Percentiles rank a stretch among this genome's conserved stretches.
These are phyloP conservation scores for Phyllosticta paracitricarpa DNA, from an alignment of 2,329 filamentous ascomycete genomes.

Conservation along the genomic window DNA sequence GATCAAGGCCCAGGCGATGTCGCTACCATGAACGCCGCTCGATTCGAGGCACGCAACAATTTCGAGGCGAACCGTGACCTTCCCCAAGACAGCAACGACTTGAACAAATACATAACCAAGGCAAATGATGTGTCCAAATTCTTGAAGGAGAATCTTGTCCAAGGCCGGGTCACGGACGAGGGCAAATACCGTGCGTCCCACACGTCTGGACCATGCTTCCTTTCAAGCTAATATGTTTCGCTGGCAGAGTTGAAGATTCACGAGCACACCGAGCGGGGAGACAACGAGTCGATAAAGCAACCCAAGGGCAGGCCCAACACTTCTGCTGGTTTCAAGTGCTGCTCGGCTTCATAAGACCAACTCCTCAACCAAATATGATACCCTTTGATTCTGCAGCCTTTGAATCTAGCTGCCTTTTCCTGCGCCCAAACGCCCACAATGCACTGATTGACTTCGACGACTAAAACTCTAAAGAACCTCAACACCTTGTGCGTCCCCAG, in stretches of 20 bases:
- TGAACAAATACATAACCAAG: slow-evolving; percentile 58
- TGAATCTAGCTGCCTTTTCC: not conserved
- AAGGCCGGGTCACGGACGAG: slow-evolving; percentile 48
- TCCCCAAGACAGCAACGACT: slow-evolving; percentile 44
- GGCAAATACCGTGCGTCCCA: slow-evolving; percentile 50
- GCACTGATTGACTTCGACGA: slow-evolving; percentile 16
- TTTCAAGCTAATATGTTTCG: slow-evolving; percentile 10
- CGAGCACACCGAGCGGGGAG: slow-evolving; percentile 78
- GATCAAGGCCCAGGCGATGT: slow-evolving; percentile 52
- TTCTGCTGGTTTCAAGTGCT: slow-evolving; percentile 28
- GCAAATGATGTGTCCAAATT: slow-evolving; percentile 76
- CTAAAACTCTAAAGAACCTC: not conserved
- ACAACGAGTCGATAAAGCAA: slow-evolving; percentile 83
- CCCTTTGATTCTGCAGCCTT: slow-evolving; percentile 1
- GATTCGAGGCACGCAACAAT: slow-evolving; percentile 57
- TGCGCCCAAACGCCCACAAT: slow-evolving; percentile 17
- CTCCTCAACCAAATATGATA: slow-evolving; percentile 4
- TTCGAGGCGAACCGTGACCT: slow-evolving; percentile 62
- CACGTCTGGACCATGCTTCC: not conserved
- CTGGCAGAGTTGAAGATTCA: slow-evolving; percentile 75
- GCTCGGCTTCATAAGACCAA: slow-evolving; percentile 19
- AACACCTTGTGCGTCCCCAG: too few relatives aligned
- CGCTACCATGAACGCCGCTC: slow-evolving; percentile 59
- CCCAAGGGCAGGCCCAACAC: slow-evolving; percentile 34
- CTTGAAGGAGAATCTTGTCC: slow-evolving; percentile 75